Base-by-base conservation (phyloP, 305 asterid genomes). In the Stenogyne calaminthoides region DNA sequence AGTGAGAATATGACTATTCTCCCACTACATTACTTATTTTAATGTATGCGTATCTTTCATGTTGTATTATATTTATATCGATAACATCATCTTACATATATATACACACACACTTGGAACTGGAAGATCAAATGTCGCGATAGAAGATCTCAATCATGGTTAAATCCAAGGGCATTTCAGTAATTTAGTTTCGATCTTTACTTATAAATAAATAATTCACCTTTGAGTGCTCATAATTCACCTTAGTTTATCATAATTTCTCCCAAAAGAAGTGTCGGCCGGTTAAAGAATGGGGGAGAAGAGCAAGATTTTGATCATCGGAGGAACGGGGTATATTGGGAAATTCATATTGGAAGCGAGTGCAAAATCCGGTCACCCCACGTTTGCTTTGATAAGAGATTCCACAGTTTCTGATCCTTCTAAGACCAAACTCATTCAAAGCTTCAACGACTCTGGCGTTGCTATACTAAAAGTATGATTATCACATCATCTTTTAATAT, bases 291-390 rank as follows among this genome's bases (percentile, higher is more conserved):
- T 85, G 93, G 85, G 75, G 1, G 87, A 76, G 27, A 89, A 83
- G 44, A 87, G 91, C 85, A 87, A 84, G 83, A 76, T 89, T 74
- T 37, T 89, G 87, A 77, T 89, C 34, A 83, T 89, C 18, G 96
- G 93, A 25, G 96, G 88, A 79, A 87, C 96, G 0, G 96, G 91
- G 19, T 86, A 89, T 70, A 81, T 84, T 52, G 91, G 96, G 0
- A 87, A 84, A 69, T 85, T 80, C 81, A 62, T 87, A 10, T 81
- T 86, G 2, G 91, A 84, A 66, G 92, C 93, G 0, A 80, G 88
- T 47, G 78, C 81, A 2, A 84, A 82, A 62, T 77, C 85, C 9
- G 89, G 93, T 6, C 88, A 89, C 67, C 86, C 93, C 52, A 89
- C 96, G 3, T 84, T 81, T 56, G 85, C 81, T 18, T 73, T 87